phyloP scores from a whole-genome alignment of 2,329 filamentous ascomycete genomes.

The Capronia coronata region DNA sequence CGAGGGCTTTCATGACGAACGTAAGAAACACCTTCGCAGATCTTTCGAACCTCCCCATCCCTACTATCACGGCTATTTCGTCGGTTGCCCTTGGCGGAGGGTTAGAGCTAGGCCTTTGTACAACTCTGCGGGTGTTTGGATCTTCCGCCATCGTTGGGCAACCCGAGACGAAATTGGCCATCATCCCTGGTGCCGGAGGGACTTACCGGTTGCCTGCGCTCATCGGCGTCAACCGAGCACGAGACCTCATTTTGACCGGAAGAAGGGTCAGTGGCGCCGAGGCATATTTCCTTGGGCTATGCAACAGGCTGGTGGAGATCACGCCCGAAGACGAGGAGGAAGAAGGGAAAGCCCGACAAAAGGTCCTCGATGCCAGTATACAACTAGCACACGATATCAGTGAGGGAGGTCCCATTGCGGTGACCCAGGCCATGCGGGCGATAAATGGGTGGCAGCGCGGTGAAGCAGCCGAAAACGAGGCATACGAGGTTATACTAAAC shows the following conservation, averaged over 20 bases:
- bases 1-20: constrained; percentile 65
- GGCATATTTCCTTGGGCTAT: constrained; percentile 85
- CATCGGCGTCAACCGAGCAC: constrained; percentile 72
- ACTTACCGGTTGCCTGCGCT: constrained; percentile 79
- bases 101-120: constrained; percentile 83
- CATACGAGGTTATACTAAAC: constrained; percentile 74
- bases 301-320: constrained; percentile 82
- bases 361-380: constrained; percentile 69
- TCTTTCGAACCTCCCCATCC: constrained; percentile 71
- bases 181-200: constrained; percentile 89
- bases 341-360: constrained; percentile 55
- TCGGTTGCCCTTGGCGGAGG: constrained; percentile 86
- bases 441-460: constrained; percentile 59
- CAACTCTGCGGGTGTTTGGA: constrained; percentile 79
- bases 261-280: constrained; percentile 76
- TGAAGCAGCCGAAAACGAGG: constrained; percentile 75
- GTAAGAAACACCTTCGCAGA: constrained; percentile 70
- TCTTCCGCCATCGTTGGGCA: constrained; percentile 73
- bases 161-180: constrained; percentile 86
- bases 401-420: constrained; percentile 77
- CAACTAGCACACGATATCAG: constrained; percentile 77
- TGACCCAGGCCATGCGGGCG: constrained; percentile 71
- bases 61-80: constrained; percentile 81
- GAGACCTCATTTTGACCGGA: constrained; percentile 85
- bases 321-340: constrained; percentile 49